Base-by-base conservation (phyloP, 805 yeast species). In the Saccharomycopsis sp. region DNA sequence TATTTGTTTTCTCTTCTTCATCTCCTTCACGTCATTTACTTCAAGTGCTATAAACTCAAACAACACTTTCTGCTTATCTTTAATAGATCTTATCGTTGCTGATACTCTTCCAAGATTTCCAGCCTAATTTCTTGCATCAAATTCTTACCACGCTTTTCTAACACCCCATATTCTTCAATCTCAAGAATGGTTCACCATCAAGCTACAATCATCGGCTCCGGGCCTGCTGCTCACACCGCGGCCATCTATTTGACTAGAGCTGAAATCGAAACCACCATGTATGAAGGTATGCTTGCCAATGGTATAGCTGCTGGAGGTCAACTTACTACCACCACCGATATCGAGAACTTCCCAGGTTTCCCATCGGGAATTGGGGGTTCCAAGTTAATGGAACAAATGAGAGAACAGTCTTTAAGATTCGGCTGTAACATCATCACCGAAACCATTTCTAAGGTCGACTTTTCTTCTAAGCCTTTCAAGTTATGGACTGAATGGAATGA, bases 271-370 rank as follows among this genome's bases (percentile, higher is more conserved):
- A 97, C 99, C 23, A 84, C 88, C 34, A 73, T 94, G 66, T 94
- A 91, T 75, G 99, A 94, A 76, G 99, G 99, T 68, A 79, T 92
- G 87, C 67, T 77, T 59, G 99, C 99, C 64, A 94, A 94, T 74
- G 99, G 99, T 66, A 81, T 92, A 66, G 99, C 99, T 56, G 97
- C 99, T 24, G 99, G 99, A 67, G 99, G 99, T 61, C 99, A 94
- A 76, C 80, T 94, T 67, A 94, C 99, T 64, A 94, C 99, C 66
- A 94, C 99, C 64, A 94, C 99, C 16, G 99, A 94, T 66, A 87
- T 94, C 66, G 99, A 94, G 75, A 94, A 94, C 79, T 94, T 92
- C 81, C 99, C 99, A 47, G 99, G 99, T 58, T 94, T 94, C 82
- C 98, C 99, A 57, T 81, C 84, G 55, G 99, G 96, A 9, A 80